phyloP scores from a whole-genome alignment of 192 early-diverging fungal species.

The Mortierella antarctica region DNA sequence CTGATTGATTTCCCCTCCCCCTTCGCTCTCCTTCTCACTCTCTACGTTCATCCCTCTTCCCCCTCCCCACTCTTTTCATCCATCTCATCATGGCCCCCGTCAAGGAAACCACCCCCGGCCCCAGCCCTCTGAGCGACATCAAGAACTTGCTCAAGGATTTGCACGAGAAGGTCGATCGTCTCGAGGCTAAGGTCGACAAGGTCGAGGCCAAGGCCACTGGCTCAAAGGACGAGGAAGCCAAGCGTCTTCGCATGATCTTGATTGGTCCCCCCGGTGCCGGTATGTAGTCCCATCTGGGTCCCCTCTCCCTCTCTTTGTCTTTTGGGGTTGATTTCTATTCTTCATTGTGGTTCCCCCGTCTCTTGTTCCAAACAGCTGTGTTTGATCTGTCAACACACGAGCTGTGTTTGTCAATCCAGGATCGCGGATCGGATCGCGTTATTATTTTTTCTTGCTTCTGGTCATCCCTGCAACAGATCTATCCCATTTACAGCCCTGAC shows the following conservation, averaged over 20 bases:
- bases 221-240: constrained; percentile 42
- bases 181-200: constrained; percentile 42
- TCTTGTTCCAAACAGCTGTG: too few species aligned
- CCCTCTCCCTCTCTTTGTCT: not conserved
- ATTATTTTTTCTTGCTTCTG: too few species aligned
- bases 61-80: constrained; percentile 17
- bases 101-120: constrained; percentile 45
- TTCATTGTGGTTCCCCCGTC: not conserved
- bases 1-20: not conserved
- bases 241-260: constrained; percentile 80
- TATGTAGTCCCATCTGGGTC: constrained; percentile 53
- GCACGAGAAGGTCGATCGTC: constrained; percentile 49
- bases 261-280: constrained; percentile 93
- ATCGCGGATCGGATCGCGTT: too few species aligned
- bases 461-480: too few species aligned
- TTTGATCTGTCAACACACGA: too few species aligned
- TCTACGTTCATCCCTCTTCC: not conserved
- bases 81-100: constrained; percentile 31
- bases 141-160: constrained; percentile 53
- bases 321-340: not conserved
- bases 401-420: too few species aligned
- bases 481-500: too few species aligned
- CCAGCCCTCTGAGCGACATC: constrained; percentile 45
- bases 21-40: not conserved
- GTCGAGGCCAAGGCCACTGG: constrained; percentile 19